Percentiles rank a stretch among this genome's conserved stretches.
Conservation (phyloP, 2,329 filamentous ascomycete species). For the Exophiala bonariae region DNA sequence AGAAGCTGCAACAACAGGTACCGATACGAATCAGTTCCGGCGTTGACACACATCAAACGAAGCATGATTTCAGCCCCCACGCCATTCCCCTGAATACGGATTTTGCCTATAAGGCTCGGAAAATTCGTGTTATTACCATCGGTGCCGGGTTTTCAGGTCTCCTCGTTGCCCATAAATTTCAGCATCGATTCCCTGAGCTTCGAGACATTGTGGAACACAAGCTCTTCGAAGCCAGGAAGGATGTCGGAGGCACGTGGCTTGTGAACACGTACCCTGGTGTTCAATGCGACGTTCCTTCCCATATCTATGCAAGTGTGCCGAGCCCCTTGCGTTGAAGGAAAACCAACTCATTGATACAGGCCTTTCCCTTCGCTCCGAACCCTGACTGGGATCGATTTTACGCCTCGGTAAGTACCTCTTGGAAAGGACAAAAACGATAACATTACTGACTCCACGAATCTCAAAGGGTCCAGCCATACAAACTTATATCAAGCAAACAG, state of each 20-base stretch:
- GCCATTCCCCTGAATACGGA: constrained; percentile 8
- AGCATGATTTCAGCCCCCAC: constrained; percentile 2
- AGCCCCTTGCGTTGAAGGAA: constrained; percentile 9
- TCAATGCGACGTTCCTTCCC: constrained; percentile 21
- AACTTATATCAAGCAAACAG: constrained; percentile 41
- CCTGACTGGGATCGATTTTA: constrained; percentile 44
- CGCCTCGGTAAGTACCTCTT: not conserved
- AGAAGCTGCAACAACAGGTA: not conserved
- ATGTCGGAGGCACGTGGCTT: constrained; percentile 22
- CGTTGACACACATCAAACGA: not conserved
- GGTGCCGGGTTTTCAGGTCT: constrained; percentile 43
- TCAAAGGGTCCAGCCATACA: constrained; percentile 41
- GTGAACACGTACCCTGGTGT: constrained; percentile 27
- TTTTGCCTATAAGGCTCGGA: constrained; percentile 11
- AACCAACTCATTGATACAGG: constrained; percentile 17
- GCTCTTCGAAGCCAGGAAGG: constrained; percentile 28
- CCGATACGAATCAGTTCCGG: not conserved
- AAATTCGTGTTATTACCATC: constrained; percentile 36
- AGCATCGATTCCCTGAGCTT: constrained; percentile 28
- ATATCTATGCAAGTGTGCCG: constrained; percentile 10
- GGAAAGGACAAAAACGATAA: not conserved
- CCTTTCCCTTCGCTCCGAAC: constrained; percentile 38
- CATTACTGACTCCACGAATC: not conserved
- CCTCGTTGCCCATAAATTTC: constrained; percentile 33
- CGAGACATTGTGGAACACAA: constrained; percentile 18